Evolutionary conservation across 2,329 filamentous ascomycete genomes (phyloP), one percentile per base, ranked within the genome.

Genomic region (Lecanicillium sp.): DNA sequence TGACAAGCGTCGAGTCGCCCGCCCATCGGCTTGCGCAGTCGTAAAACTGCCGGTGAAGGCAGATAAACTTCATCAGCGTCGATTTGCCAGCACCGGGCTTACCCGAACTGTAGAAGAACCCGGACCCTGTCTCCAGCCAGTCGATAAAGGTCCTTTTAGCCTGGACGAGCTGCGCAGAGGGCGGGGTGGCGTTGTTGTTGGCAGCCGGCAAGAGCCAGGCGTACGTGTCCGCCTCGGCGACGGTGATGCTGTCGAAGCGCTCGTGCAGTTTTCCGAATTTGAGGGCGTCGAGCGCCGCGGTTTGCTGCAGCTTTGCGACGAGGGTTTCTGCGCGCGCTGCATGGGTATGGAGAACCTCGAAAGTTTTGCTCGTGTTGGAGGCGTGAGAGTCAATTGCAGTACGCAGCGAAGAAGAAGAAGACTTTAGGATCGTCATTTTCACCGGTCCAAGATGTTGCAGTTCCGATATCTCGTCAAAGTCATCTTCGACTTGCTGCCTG

Each of bases 41-140:
- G 15, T 15, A 33, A 24, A 46, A 48, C 8, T 24, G 6, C 17
- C 19, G 12, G 11, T 48, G 39, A 3, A 32, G 24, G 14, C 38
- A 47, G 4, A 51, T 46, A 15, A 48, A 39, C 15, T 47, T 48
- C 44, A 51, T 41, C 7, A 51, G 39, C 3, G 49, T 51, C 33
- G 49, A 51, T 17, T 51, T 51, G 5, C 49, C 49, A 2, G 49
- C 40, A 2, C 49, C 49, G 5, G 49, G 44, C 10, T 51, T 51
- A 2, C 49, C 49, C 3, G 49, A 48, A 9, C 37, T 44, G 40
- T 51, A 46, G n/a, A 51, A 36, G 7, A 51, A 35, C 2, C 33
- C 39, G 8, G 19, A 14, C 2, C 40, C 44, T 3, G 15, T 2
- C 20, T 19, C 12, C 9, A 51, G 39, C 49, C 49, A 51, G 17